Base-by-base conservation (phyloP, 2,329 filamentous ascomycete genomes). In the Claviceps humidiphila region DNA sequence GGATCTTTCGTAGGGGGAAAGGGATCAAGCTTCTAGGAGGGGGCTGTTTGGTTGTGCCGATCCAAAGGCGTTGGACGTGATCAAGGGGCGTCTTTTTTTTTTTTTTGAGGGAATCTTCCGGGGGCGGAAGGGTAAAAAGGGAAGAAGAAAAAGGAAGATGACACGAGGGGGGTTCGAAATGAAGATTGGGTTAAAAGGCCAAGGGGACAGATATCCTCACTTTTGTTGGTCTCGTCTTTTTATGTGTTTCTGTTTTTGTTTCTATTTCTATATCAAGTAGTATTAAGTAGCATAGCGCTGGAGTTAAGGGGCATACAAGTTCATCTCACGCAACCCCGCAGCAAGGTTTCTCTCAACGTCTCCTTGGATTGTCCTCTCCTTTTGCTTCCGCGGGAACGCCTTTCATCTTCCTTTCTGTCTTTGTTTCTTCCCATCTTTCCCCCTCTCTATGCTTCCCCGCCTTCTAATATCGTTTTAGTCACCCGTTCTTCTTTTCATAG, bases 1-100 rank as follows among this genome's bases (percentile, higher is more conserved):
- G 72, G 72, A 76, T 51, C 56, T 74, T 56, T 69, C 65, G 47
- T 71, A 64, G 57, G 43, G 53, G 17, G 30, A 30, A 17, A 20
- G 30, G 9, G 9, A 34, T 4, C 30, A 34, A 9, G 9, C 30
- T 11, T 34, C 4, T 34, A 17, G n/a, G 7, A 14, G 43, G 40
- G n/a, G 1, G n/a, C 9, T 3, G n/a, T 42, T 9, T 42, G 40
- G 40, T 4, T 20, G 20, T 14, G 42, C 9, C 30, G 9, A 34
- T 34, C 1, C 9, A 34, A 11, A 1, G 26, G 9, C 30, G 30
- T 11, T 34, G 3, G 3, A 11, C 9, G 9, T 11, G 30, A 34
- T 11, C 30, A 34, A 34, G 30, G 9, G 4, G 30, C 30, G 4
- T 11, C 30, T 34, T 11, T 34, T 34, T 9, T 34, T 20, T 20